Evolutionary conservation across 2,329 filamentous ascomycete species (phyloP).

Genomic region (Penicillium sclerotiorum): DNA sequence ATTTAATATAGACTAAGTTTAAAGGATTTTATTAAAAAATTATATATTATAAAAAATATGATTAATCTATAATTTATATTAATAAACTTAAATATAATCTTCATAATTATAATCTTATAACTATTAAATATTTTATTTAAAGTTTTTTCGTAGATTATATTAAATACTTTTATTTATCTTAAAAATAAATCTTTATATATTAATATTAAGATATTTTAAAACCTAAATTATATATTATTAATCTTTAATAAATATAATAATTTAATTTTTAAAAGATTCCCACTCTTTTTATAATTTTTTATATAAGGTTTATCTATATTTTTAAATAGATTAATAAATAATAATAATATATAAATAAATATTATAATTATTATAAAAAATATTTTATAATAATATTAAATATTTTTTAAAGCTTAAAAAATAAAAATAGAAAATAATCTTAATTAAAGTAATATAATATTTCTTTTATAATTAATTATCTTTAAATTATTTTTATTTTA

Average conservation of each 20-base stretch:
- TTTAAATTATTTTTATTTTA: too few relatives aligned
- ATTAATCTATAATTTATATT: background rate
- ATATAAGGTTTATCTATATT: background rate
- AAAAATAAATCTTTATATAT: background rate
- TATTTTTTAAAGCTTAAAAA: background rate
- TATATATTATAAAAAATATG: background rate
- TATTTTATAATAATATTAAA: background rate
- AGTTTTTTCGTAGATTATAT: background rate
- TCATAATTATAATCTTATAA: background rate
- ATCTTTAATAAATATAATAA: background rate
- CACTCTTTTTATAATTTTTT: background rate
- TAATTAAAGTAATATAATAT: background rate
- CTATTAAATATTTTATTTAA: background rate
- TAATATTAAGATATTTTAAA: background rate
- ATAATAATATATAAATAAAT: background rate
- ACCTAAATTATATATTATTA: background rate
- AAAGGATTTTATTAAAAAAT: background rate
- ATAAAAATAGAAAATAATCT: background rate
- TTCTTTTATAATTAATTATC: background rate
- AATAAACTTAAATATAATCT: background rate
- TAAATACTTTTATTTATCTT: background rate
- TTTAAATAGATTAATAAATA: background rate
- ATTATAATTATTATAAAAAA: background rate
- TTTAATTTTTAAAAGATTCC: background rate
- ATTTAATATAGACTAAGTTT: too few relatives aligned